Conservation (phyloP, 1,284 basidiomycete genomes). For the Limonomyces culmigenus region DNA sequence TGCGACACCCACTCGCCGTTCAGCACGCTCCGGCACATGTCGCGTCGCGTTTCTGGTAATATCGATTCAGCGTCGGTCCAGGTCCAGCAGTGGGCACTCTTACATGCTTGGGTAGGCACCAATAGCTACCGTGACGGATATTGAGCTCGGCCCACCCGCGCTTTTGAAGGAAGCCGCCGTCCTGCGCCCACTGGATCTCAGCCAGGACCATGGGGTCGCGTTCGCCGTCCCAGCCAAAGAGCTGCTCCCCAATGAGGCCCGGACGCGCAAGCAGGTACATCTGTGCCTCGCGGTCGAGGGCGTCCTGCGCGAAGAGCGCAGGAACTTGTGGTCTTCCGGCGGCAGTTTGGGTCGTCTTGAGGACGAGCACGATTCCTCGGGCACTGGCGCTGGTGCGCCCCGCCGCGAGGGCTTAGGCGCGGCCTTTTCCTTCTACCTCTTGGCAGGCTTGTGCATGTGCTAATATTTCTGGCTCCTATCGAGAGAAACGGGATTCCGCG, state of each 20-base stretch:
- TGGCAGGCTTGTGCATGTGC: no score
- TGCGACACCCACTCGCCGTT: slow-evolving; percentile 97
- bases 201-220: slow-evolving; percentile 30
- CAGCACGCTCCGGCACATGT: slow-evolving; percentile 91
- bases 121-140: slow-evolving; percentile 71
- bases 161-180: slow-evolving; percentile 21
- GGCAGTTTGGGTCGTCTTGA: no score
- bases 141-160: slow-evolving; percentile 43
- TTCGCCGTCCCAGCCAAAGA: slow-evolving; percentile 76
- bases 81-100: slow-evolving; percentile 12
- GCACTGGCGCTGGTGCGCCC: no score
- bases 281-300: slow-evolving; percentile 67
- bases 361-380: no score
- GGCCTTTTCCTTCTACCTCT: no score
- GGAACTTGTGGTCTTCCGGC: no score
- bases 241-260: slow-evolving; percentile 71
- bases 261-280: slow-evolving; percentile 46
- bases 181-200: slow-evolving; percentile 2
- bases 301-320: slow-evolving; percentile 89
- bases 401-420: no score
- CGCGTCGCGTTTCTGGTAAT: slow-evolving; percentile 88
- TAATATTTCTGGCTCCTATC: no score
- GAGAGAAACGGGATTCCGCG: no score
- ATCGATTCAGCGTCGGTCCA: slow-evolving; percentile 72
- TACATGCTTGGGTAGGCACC: slow-evolving; percentile 68